These are phyloP conservation scores for Groenewaldozyma salmanticensis DNA, from an alignment of 805 yeast species.

Conservation along the genomic window DNA sequence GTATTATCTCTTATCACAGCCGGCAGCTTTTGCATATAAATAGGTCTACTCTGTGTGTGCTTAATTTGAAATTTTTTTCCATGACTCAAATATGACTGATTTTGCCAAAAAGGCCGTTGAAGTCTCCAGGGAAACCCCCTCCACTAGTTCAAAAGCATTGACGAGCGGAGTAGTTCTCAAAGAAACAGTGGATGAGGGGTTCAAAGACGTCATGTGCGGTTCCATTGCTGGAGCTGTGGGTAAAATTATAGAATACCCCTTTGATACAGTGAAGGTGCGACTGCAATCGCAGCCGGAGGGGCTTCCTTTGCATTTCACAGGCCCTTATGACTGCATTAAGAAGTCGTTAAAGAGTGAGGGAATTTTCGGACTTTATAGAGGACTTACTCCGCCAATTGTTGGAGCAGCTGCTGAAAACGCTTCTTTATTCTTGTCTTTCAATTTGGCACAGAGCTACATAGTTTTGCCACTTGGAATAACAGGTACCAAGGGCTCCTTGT, in stretches of 20 bases:
- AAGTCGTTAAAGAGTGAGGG: conserved; percentile 65
- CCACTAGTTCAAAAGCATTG: no score
- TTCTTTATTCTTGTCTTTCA: conserved; percentile 48
- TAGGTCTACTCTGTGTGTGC: no score
- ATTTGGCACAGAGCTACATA: conserved; percentile 5
- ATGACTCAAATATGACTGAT: no score
- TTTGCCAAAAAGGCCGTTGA: no score
- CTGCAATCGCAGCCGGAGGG: conserved; percentile 64
- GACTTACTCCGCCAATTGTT: conserved; percentile 69
- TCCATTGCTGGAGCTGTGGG: conserved; percentile 70
- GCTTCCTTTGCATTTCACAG: conserved; percentile 36
- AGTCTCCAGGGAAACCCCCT: no score
- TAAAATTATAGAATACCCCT: conserved; percentile 80
- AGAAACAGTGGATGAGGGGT: neutral
- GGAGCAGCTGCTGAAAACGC: conserved; percentile 93
- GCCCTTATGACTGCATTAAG: conserved; percentile 57
- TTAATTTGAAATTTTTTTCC: no score
- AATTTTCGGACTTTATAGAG: conserved; percentile 63
- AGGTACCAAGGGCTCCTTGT: conserved; percentile 31
- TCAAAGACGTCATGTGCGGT: conserved; percentile 21
- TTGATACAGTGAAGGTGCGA: conserved; percentile 86
- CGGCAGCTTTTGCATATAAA: no score
- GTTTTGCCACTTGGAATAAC: neutral
- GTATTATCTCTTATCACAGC: no score
- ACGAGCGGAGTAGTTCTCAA: no score